A percentile compares a stretch with the other conserved stretches of the same genome.
Evolutionary conservation across 2,329 filamentous ascomycete genomes (phyloP).

Genomic region (Exophiala bonariae): DNA sequence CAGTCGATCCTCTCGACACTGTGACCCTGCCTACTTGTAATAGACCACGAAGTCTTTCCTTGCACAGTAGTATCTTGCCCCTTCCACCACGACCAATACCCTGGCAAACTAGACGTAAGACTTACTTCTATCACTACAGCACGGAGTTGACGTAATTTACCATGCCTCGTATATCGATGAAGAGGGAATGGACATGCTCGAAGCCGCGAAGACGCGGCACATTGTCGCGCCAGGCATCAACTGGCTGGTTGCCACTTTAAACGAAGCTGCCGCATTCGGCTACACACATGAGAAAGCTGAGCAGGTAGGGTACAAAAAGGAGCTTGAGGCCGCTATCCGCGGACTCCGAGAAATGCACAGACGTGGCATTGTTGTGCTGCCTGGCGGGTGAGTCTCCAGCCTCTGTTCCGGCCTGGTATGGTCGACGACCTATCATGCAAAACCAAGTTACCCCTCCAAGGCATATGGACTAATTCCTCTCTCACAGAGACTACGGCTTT

Average conservation of each 20-base stretch:
- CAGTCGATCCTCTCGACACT: neutral
- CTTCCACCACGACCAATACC: too few relatives aligned
- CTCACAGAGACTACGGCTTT: slow-evolving; percentile 46
- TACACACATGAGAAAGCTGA: slow-evolving; percentile 45
- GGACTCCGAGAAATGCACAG: slow-evolving; percentile 47
- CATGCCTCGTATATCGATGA: slow-evolving; percentile 49
- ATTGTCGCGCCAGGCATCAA: slow-evolving; percentile 47
- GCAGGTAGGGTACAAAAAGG: slow-evolving; percentile 45
- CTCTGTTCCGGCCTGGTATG: too few relatives aligned
- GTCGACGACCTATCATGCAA: too few relatives aligned
- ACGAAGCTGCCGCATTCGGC: slow-evolving; percentile 42
- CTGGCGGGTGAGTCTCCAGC: slow-evolving; percentile 33
- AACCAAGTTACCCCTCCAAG: neutral
- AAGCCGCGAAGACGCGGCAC: slow-evolving; percentile 40
- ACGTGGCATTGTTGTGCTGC: slow-evolving; percentile 47
- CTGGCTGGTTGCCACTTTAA: slow-evolving; percentile 41
- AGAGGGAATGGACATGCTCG: slow-evolving; percentile 35
- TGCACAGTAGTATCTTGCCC: too few relatives aligned
- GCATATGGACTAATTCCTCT: neutral
- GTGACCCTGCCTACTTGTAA: neutral
- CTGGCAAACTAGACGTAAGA: too few relatives aligned
- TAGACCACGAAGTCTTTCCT: too few relatives aligned
- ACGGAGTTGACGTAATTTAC: slow-evolving; percentile 51
- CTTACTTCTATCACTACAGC: slow-evolving; percentile 12
- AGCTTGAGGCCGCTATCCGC: slow-evolving; percentile 41